Base-by-base conservation (phyloP, 768 basidiomycete species). In the Psilocybe azurescens region DNA sequence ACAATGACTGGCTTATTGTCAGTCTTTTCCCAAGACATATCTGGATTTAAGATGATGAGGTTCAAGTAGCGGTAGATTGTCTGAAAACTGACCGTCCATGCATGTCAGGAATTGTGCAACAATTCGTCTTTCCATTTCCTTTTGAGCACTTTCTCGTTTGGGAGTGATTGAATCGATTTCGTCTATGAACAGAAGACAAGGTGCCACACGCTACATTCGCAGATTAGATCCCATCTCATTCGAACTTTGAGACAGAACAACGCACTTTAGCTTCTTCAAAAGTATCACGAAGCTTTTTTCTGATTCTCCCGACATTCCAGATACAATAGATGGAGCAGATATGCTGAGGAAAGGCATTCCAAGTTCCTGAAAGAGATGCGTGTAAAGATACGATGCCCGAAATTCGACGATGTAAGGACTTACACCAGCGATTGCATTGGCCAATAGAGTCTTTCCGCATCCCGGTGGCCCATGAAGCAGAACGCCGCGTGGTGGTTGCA, bases 161-260 rank as follows among this genome's bases (percentile, higher is more conserved):
- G 95, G 95, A 0, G 96, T 98, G 64, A 99, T 96, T 6, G 96
- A 94, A 70, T 99, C 96, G 18, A 99, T 97, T 73, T 99, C 97
- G 73, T 99, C 97, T 48, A 99, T 93, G 77, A 99, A 99, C 8
- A 99, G 75, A 1, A 99, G 79, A 69, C 95, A 97, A 0, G 96
- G 97, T 0, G 97, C 95, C 6, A 92, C 82, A 61, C 90, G 87
- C 94, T 96, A 67, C 11, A 18, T 38, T 24, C 8, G 46, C 14
- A 20, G 44, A 24, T 59, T 50, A 9, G 4, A 16, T 4, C 20
- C 3, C 11, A 28, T 20, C n/a, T 11, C 44, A 32, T 32, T 20
- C 50, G 9, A 30, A 39, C 18, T 16, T 32, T n/a, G 7, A 56
- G 41, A 46, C 29, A 53, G 38, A 29, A 24, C 24, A 5, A 73